Conservation (phyloP, 345 rosid genomes). For the Boechera retrofracta region DNA sequence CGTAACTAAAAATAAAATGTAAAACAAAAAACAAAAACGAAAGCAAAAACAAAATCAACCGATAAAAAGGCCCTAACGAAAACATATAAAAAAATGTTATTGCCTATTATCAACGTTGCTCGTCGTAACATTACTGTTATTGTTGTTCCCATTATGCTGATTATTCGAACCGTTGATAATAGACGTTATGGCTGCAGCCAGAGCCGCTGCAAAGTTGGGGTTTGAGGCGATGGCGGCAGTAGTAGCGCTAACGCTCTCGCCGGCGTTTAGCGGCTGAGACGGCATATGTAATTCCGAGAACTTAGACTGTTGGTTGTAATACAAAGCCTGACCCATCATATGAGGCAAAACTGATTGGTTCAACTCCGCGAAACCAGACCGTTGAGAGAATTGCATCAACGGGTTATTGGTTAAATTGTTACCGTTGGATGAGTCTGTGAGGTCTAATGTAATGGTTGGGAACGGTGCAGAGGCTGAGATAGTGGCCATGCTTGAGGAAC, state of each 20-base stretch:
- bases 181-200: slow-evolving; percentile 94
- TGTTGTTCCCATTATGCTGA: slow-evolving; percentile 35
- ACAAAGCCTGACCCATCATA: slow-evolving; percentile 65
- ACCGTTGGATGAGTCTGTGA: slow-evolving; percentile 54
- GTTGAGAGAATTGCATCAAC: slow-evolving; percentile 47
- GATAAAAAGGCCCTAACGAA: slow-evolving; percentile 12
- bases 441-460: slow-evolving; percentile 92
- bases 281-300: slow-evolving; percentile 84
- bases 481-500: slow-evolving; percentile 95
- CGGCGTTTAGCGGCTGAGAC: slow-evolving; percentile 40
- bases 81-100: slow-evolving; percentile 24
- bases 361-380: slow-evolving; percentile 34
- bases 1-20: slow-evolving; percentile 25
- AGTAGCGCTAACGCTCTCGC: slow-evolving; percentile 57
- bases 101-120: slow-evolving; percentile 44
- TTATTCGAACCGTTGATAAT: slow-evolving; percentile 60
- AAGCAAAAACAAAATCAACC: background rate
- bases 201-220: slow-evolving; percentile 93
- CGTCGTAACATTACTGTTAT: slow-evolving; percentile 35
- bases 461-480: slow-evolving; percentile 97
- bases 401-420: slow-evolving; percentile 50
- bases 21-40: background rate
- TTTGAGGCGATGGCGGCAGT: slow-evolving; percentile 80
- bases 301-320: slow-evolving; percentile 66
- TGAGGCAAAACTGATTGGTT: slow-evolving; percentile 53